Evolutionary conservation across 495 filamentous ascomycete species (phyloP), one percentile per base, ranked within the genome.

Genomic region (Penicillium turbatum): DNA sequence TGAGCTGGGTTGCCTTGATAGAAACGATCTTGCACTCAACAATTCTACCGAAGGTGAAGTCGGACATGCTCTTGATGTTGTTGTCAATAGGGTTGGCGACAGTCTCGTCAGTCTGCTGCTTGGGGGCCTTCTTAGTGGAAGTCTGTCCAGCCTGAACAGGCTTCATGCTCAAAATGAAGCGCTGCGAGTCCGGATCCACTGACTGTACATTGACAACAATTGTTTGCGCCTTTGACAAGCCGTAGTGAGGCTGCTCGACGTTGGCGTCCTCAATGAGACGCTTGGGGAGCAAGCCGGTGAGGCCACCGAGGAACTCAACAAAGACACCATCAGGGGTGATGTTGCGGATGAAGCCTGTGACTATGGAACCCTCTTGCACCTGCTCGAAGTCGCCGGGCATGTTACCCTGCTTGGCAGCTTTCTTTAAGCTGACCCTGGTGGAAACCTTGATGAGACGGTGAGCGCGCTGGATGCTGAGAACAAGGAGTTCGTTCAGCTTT

Each of bases 1-100:
- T 96, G 47, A 98, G 72, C 63, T 97, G 93, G 0, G 91, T 96
- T 29, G 83, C 83, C 67, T 93, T 96, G 56, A 95, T 70, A 8
- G 89, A 88, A 36, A 76, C 77, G 37, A 98, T 82, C 51, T 79
- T 85, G 31, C 86, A 93, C 68, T 92, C 89, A 26, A 86, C 88
- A 43, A 89, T 61, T 59, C 80, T 86, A 42, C 93, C 93, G 46
- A 90, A 75, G 11, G 71, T 72, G 40, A 92, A 78, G 60, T 95
- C 89, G 43, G 84, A 79, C 21, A 87, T 74, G 6, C 82, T 78
- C 30, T 71, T 79, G 44, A 88, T 76, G 19, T 71, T 74, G 21
- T 81, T 78, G 51, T 96, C 91, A 30, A 92, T 70, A 38, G 90
- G 75, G 59, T 95, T 90, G 9, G 64, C 55, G 41, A 86, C 66